Evolutionary conservation across 306 rosid genomes (phyloP).

Genomic region (Sesbania bispinosa): DNA sequence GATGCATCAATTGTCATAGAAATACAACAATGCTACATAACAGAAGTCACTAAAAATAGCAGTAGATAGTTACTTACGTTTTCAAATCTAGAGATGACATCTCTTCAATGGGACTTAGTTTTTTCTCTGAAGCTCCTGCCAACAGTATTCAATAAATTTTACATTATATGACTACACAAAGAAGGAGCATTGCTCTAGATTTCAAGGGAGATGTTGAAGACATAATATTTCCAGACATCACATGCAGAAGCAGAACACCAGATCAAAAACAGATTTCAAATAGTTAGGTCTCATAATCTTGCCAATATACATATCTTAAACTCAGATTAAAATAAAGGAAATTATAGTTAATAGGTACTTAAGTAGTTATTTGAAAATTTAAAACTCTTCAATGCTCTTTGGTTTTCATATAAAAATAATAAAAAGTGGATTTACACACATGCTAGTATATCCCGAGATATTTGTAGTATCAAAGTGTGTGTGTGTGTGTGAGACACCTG

Average conservation of each 20-base stretch:
- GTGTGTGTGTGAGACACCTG: neutral
- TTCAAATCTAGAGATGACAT: slow-evolving; percentile 82
- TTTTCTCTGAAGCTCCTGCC: slow-evolving; percentile 74
- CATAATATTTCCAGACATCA: slow-evolving; percentile 19
- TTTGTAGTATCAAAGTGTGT: neutral
- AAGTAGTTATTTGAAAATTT: neutral
- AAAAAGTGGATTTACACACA: neutral
- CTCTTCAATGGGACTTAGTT: slow-evolving; percentile 62
- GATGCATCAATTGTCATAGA: neutral
- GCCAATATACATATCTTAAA: neutral
- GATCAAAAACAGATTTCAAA: slow-evolving; percentile 19
- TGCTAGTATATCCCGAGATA: neutral
- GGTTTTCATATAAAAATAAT: neutral
- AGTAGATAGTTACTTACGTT: slow-evolving; percentile 59
- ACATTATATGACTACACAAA: slow-evolving; percentile 16
- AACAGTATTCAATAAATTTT: slow-evolving; percentile 25
- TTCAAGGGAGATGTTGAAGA: slow-evolving; percentile 18
- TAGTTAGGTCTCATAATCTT: neutral
- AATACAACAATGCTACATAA: neutral
- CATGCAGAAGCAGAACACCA: slow-evolving; percentile 13
- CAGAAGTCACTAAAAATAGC: slow-evolving; percentile 9
- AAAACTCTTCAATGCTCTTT: neutral
- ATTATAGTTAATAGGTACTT: neutral
- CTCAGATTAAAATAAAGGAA: neutral
- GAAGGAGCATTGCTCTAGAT: slow-evolving; percentile 20